Base-by-base conservation (phyloP, 2,329 filamentous ascomycete species). In the Phyllosticta citrichinensis region DNA sequence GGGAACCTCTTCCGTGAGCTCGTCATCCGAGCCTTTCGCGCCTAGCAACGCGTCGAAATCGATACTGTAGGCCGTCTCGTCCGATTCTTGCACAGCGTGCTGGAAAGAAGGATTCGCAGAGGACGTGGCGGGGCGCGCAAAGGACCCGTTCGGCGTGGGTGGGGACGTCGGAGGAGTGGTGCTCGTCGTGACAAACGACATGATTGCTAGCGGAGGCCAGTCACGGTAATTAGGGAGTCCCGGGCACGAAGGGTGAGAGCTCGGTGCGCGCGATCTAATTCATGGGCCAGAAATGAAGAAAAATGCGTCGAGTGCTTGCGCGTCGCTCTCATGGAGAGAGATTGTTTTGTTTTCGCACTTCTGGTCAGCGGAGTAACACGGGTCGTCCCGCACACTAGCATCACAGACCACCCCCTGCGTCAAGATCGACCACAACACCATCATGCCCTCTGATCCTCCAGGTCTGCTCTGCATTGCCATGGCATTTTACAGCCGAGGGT, bases 41-140 rank as follows among this genome's bases (percentile, higher is more conserved):
- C 73, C 66, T 40, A 70, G 69, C 56, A 75, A 63, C 47, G 70
- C 73, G 62, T 74, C 71, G 50, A 75, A 63, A 54, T 75, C 71
- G 67, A 75, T 69, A 63, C 73, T 71, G 63, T 75, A 75, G 58
- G 55, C 56, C 51, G 60, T 62, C 55, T 62, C 51, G 8, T 58
- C 60, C 30, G 20, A 25, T 14, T 51, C 54, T n/a, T 47, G 40
- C 17, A 47, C 40, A 6, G 40, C 6, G 3, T 47, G 40, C 40
- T 47, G 40, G 40, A 47, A 47, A 47, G 40, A 47, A 8, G 40
- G 40, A 19, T 47, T n/a, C 3, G 17, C 40, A n/a, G 40, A 47
- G 40, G 40, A 47, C 6, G 40, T 17, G 6, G 40, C 40, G 40
- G 40, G 40, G 40, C 40, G 40, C 40, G 40, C 14, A n/a, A 47